phyloP scores from a whole-genome alignment of 441 rosid genomes.

The Manihot esculenta region DNA sequence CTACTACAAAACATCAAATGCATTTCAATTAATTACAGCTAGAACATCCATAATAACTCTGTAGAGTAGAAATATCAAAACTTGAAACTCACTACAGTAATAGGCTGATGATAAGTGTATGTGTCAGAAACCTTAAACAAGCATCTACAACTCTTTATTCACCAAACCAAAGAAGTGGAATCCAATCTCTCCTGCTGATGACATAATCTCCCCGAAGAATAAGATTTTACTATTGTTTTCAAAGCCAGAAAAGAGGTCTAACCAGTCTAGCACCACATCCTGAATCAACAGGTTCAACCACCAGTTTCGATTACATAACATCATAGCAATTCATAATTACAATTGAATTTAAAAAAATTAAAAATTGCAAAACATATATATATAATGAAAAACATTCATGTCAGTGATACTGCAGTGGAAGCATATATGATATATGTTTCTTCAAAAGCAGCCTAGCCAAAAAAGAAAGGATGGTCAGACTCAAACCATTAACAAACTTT shows the following conservation, averaged over 20 bases:
- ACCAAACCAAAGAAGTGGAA: conserved; percentile 18
- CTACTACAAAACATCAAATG: conserved; percentile 15
- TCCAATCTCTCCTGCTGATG: conserved; percentile 17
- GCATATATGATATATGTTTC: not conserved
- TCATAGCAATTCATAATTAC: not conserved
- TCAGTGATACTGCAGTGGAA: not conserved
- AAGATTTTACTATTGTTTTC: conserved; percentile 5
- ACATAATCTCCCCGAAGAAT: conserved; percentile 18
- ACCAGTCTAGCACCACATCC: not conserved
- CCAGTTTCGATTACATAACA: not conserved
- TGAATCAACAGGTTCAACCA: not conserved
- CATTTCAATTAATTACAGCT: conserved; percentile 11
- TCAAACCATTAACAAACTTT: no score
- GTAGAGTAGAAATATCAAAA: conserved; percentile 13
- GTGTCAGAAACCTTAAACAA: conserved; percentile 31
- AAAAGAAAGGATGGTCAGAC: no score
- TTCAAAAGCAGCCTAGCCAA: not conserved
- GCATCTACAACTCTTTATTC: conserved; percentile 17
- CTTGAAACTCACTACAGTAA: conserved; percentile 16
- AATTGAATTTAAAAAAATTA: not conserved
- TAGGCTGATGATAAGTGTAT: conserved; percentile 24
- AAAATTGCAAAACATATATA: not conserved
- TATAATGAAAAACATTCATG: not conserved
- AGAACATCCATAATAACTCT: not conserved
- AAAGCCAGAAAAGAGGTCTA: not conserved